phyloP scores from a whole-genome alignment of 2,329 filamentous ascomycete genomes.

The Niveomyces coronatus region DNA sequence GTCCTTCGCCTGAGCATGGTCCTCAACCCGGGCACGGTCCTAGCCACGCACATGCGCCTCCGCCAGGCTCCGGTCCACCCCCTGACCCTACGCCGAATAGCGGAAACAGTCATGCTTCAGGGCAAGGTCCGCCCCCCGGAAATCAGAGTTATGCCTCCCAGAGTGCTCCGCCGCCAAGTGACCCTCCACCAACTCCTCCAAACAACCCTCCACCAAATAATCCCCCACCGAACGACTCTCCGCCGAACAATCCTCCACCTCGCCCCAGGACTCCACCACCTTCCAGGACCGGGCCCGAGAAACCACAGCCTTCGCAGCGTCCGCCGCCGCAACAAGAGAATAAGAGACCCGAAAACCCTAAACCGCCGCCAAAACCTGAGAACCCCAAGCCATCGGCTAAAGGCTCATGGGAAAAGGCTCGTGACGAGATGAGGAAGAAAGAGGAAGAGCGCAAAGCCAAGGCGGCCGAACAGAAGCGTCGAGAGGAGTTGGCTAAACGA shows the following conservation, averaged over 20 bases:
- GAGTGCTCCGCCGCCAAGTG: constrained; percentile 3
- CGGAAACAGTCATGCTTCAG: constrained; percentile 10
- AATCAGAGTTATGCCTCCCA: constrained; percentile 4
- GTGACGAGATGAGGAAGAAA: constrained; percentile 53
- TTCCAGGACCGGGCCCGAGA: background rate
- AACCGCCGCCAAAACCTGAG: constrained; percentile 13
- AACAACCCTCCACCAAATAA: constrained; percentile 25
- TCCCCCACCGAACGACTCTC: background rate
- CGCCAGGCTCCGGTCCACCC: constrained; percentile 23
- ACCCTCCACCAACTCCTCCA: constrained; percentile 24
- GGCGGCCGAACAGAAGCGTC: constrained; percentile 50
- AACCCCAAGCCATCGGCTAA: constrained; percentile 29
- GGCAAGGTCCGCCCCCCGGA: background rate
- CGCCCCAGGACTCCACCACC: constrained; percentile 10
- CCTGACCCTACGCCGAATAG: constrained; percentile 11
- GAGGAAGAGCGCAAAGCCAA: constrained; percentile 53
- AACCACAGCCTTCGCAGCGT: constrained; percentile 9
- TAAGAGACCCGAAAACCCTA: constrained; percentile 4
- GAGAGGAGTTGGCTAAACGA: constrained; percentile 43
- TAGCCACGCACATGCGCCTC: constrained; percentile 21
- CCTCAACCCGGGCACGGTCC: constrained; percentile 18
- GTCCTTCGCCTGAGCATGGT: no score
- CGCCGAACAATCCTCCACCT: constrained; percentile 13
- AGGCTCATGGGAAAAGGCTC: constrained; percentile 56
- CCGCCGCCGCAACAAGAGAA: constrained; percentile 8